Base-by-base conservation (phyloP, 148 eudicot genomes). In the Diospyros kaki region DNA sequence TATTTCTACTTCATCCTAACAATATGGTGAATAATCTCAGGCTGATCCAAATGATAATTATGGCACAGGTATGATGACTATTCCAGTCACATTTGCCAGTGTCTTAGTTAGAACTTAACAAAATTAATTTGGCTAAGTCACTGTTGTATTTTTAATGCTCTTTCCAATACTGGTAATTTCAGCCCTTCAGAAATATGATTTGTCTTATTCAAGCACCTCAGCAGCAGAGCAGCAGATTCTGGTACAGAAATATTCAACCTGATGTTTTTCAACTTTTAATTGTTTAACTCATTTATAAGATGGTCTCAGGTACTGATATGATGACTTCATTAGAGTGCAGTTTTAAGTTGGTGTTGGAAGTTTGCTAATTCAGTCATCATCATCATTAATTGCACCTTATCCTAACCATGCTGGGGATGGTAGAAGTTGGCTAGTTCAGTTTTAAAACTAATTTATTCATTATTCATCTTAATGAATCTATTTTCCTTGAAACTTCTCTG, bases 181-280 rank as follows among this genome's bases (percentile, higher is more conserved):
- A 89, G 89, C 78, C 72, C 77, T 69, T 66, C 91, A 87, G 78
- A 88, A 65, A 54, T 88, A 79, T 81, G 99, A 91, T 81, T 58
- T 75, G 51, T 43, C 72, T 59, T 83, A 65, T 58, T 78, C 91
- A 54, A 84, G 83, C 77, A 75, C 90, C 77, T 89, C 90, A 67
- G 83, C 80, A 74, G 97, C 97, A 53, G 99, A 96, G 55, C 97
- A 96, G 73, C 99, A 96, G 79, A 96, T 96, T 71, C 86, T 96
- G 86, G 99, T 96, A 58, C 43, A 62, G 15, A 62, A 40, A 46
- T 72, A 28, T 60, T 60, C 50, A 12, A 48, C 74, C 15, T 76
- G 42, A 28, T 44, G 18, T 15, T n/a, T 56, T 40, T 58, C 10
- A 9, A 54, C 12, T 53, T 45, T 58, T 44, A 43, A 74, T 39